A percentile compares a stretch with the other conserved stretches of the same genome.
Evolutionary conservation across 2,329 filamentous ascomycete genomes (phyloP).

Genomic region (Arthroderma sp.): DNA sequence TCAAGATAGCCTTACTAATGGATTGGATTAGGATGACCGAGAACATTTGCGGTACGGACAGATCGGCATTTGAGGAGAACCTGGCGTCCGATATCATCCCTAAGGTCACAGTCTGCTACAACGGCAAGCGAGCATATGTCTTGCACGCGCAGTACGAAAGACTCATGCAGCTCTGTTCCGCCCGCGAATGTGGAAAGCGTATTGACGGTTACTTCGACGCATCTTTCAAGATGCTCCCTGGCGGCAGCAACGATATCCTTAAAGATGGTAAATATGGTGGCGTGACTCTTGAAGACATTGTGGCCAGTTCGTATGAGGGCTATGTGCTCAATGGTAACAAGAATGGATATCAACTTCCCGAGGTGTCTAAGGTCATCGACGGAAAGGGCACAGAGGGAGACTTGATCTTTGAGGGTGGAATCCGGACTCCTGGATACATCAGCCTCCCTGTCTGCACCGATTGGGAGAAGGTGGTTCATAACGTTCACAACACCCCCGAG

Average conservation of each 20-base stretch:
- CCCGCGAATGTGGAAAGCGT: too few species aligned
- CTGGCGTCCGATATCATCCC: background rate
- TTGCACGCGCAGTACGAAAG: background rate
- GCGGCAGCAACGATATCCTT: background rate
- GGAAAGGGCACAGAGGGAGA: background rate
- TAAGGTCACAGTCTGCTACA: background rate
- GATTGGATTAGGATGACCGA: too few species aligned
- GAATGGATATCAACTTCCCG: background rate
- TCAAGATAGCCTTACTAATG: too few species aligned
- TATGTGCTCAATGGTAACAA: background rate
- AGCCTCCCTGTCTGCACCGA: background rate
- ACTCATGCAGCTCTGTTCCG: too few species aligned
- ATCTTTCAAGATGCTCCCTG: background rate
- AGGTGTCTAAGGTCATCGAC: background rate
- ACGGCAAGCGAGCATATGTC: conserved; percentile 1
- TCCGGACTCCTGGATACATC: background rate
- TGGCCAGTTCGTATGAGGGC: background rate
- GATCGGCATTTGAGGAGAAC: background rate
- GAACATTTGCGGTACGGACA: too few species aligned
- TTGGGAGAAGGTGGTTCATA: background rate
- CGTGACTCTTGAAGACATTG: background rate
- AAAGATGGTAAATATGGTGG: background rate
- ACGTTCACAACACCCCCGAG: too few species aligned
- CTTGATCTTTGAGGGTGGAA: background rate
- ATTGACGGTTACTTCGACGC: too few species aligned